Conservation (phyloP, 2,329 filamentous ascomycete genomes). For the Rhexocercosporidium sp. region DNA sequence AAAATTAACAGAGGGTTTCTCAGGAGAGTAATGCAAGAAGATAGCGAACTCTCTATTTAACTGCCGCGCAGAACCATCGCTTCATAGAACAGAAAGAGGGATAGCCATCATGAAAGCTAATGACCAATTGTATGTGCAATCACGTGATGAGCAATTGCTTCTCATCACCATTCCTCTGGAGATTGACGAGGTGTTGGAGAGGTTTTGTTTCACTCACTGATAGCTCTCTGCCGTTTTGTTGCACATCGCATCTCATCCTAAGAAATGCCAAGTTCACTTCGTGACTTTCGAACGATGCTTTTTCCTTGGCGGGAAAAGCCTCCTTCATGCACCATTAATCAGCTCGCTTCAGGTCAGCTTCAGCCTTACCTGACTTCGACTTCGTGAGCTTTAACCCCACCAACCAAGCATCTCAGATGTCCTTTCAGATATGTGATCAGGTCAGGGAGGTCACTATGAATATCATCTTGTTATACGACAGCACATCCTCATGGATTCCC, state of each 20-base stretch:
- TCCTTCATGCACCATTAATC: constrained; percentile 2
- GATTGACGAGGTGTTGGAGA: too few relatives aligned
- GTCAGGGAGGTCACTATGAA: not conserved
- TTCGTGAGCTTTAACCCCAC: not conserved
- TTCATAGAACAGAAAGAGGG: too few relatives aligned
- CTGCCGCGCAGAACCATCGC: too few relatives aligned
- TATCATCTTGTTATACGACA: not conserved
- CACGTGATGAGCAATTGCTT: not conserved
- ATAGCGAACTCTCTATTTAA: too few relatives aligned
- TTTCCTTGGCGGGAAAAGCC: not conserved
- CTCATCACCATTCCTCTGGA: not conserved
- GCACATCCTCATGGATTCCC: not conserved
- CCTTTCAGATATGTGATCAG: too few relatives aligned
- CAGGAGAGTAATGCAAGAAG: too few relatives aligned
- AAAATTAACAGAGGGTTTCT: too few relatives aligned
- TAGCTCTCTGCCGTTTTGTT: not conserved
- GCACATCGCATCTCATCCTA: not conserved
- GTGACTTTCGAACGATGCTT: not conserved
- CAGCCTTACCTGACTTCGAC: not conserved
- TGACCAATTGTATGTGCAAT: too few relatives aligned
- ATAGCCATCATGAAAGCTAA: too few relatives aligned
- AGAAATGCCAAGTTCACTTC: not conserved
- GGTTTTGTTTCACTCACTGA: not conserved
- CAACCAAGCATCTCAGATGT: not conserved
- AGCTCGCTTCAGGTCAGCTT: not conserved